A percentile compares a stretch with the other conserved stretches of the same genome.
phyloP scores from a whole-genome alignment of 2,329 filamentous ascomycete species.

The Botryosphaeria dothidea region DNA sequence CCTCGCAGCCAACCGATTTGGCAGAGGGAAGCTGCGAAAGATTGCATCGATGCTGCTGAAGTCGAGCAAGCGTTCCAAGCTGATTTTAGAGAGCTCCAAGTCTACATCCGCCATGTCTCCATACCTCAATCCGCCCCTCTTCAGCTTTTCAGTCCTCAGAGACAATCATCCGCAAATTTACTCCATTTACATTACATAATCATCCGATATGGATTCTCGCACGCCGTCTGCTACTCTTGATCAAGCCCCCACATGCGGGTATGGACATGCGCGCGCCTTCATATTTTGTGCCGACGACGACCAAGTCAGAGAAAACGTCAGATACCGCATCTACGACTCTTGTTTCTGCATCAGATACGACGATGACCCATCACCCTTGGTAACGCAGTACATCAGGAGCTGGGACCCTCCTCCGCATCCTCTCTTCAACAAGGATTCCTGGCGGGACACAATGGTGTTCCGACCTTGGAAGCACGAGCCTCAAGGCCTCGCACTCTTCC shows the following conservation, averaged over 20 bases:
- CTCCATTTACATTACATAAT: not conserved
- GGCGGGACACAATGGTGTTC: not conserved
- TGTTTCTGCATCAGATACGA: constrained; percentile 6
- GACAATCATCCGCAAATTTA: not conserved
- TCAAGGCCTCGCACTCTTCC: not conserved
- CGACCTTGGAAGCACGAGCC: not conserved
- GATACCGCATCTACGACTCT: constrained; percentile 2
- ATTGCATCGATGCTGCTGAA: too few species aligned
- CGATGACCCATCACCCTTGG: not conserved
- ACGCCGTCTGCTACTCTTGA: not conserved
- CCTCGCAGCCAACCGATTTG: too few species aligned
- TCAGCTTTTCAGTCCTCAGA: not conserved
- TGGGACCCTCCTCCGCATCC: not conserved
- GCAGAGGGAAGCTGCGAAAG: too few species aligned
- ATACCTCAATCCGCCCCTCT: too few species aligned
- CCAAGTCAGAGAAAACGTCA: not conserved
- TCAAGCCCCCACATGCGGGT: too few species aligned
- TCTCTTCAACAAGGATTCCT: not conserved
- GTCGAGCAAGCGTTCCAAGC: too few species aligned
- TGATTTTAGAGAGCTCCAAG: too few species aligned
- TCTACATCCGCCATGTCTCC: too few species aligned
- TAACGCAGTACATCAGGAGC: not conserved
- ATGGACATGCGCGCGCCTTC: too few species aligned
- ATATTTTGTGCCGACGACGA: not conserved
- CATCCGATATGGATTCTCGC: not conserved